Evolutionary conservation across 108 stramenopile species (phyloP), one percentile per base, ranked within the genome.

Genomic region (Aurantiochytrium sp.): DNA sequence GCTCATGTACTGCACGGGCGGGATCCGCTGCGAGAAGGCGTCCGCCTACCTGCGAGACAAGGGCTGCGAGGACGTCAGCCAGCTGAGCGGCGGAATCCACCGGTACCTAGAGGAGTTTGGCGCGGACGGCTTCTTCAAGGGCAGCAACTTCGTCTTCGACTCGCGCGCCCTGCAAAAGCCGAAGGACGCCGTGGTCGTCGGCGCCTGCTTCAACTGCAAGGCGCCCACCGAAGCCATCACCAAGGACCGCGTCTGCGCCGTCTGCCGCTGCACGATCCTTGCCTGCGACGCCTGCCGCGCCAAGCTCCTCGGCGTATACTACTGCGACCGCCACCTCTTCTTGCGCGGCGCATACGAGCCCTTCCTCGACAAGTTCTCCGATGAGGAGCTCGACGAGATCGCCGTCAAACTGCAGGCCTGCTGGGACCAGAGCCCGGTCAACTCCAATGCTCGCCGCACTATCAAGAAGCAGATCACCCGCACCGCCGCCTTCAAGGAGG

Each of bases 71-170:
- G 89, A 87, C 15, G 95, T 98, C 17, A 87, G 89, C 68, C 96
- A 96, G 87, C 92, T 97, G 54, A 69, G 90, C 39, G 98, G 98
- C 5, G 98, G 98, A 4, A 98, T 98, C 48, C 96, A 97, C 88
- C 92, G 96, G 4, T 98, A 98, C 91, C 89, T 97, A 86, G 95
- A 98, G 88, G 88, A 89, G 52, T 98, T 91, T 87, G 95, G 95
- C 15, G 90, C 90, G 50, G 68, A 89, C 55, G 96, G 97, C 5
- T 93, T 93, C 89, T 97, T 96, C 89, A 91, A 91, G 68, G 98
- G 98, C 12, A 94, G 95, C 73, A 95, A 96, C 86, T 97, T 97
- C 92, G 96, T 96, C 4, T 98, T 97, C 86, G 98, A 98, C 65
- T 81, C 73, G 10, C 39, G 86, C 87, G 54, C 89, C 68, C 45